Percentiles rank a stretch among this genome's conserved stretches.
Conservation (phyloP, 2,329 filamentous ascomycete species). For the Ceratocystis destructans region DNA sequence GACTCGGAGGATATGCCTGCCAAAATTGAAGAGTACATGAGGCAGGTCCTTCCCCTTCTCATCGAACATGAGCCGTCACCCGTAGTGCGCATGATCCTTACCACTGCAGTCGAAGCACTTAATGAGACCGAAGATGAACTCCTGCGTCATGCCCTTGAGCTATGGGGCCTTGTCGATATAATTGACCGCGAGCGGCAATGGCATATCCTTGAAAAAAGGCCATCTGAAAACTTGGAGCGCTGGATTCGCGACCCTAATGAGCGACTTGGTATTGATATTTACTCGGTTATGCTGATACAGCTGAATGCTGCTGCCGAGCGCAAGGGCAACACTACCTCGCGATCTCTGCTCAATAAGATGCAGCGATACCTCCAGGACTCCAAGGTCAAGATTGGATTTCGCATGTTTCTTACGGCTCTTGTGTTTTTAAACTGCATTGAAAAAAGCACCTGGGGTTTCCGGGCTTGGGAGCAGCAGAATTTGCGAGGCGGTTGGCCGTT, state of each 20-base stretch:
- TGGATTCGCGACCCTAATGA: slow-evolving; percentile 37
- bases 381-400: slow-evolving; percentile 45
- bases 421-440: slow-evolving; percentile 53
- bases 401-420: slow-evolving; percentile 47
- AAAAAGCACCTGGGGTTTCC: slow-evolving; percentile 56
- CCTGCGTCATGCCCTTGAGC: slow-evolving; percentile 44
- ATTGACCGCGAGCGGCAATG: slow-evolving; percentile 51
- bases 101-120: slow-evolving; percentile 34
- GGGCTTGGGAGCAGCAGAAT: slow-evolving; percentile 51
- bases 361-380: slow-evolving; percentile 48
- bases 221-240: slow-evolving; percentile 30
- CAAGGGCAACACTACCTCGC: slow-evolving; percentile 47
- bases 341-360: slow-evolving; percentile 44
- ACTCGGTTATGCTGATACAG: slow-evolving; percentile 49
- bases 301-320: slow-evolving; percentile 51
- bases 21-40: slow-evolving; percentile 48
- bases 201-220: slow-evolving; percentile 39
- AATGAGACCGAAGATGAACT: slow-evolving; percentile 40
- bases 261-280: slow-evolving; percentile 41
- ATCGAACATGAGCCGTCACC: slow-evolving; percentile 46
- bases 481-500: slow-evolving; percentile 48
- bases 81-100: slow-evolving; percentile 45
- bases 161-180: slow-evolving; percentile 52
- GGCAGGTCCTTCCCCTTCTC: slow-evolving; percentile 42
- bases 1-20: slow-evolving; percentile 46